A percentile compares a stretch with the other conserved stretches of the same genome.
Evolutionary conservation across 768 basidiomycete species (phyloP).

Genomic region (Dictyophora rubrovolvata): DNA sequence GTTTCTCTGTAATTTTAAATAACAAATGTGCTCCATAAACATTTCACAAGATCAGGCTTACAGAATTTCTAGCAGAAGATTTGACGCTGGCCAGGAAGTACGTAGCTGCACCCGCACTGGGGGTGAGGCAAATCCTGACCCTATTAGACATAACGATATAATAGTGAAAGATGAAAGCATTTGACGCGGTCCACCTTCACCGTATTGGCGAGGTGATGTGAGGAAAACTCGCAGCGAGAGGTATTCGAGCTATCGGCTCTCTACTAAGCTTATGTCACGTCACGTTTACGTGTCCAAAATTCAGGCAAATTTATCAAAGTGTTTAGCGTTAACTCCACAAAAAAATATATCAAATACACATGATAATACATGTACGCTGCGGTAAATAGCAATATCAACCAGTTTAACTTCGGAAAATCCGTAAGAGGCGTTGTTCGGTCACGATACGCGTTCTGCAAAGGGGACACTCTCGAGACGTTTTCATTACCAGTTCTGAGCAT

Average conservation of each 20-base stretch:
- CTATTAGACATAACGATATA: background rate
- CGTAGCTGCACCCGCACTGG: constrained; percentile 50
- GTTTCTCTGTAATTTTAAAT: constrained; percentile 55
- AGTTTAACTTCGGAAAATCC: constrained; percentile 55
- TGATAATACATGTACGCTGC: too few species aligned
- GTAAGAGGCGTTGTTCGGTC: constrained; percentile 66
- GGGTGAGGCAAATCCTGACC: constrained; percentile 21
- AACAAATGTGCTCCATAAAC: background rate
- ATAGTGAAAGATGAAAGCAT: background rate
- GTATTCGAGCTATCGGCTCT: too few species aligned
- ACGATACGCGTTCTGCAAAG: constrained; percentile 84
- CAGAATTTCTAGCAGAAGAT: constrained; percentile 56
- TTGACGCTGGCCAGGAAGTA: constrained; percentile 59
- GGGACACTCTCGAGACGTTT: constrained; percentile 77
- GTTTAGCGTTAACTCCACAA: too few species aligned
- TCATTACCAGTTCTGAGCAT: constrained; percentile 74
- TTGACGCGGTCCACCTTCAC: background rate
- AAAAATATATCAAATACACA: too few species aligned
- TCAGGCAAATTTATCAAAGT: background rate
- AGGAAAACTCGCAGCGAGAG: too few species aligned
- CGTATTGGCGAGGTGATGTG: too few species aligned
- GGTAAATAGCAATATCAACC: background rate
- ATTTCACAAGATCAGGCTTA: constrained; percentile 23
- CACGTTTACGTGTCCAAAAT: background rate
- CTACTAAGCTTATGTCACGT: background rate